These are phyloP conservation scores for Phytophthora hibernalis DNA, from an alignment of 352 stramenopile genomes.

Conservation along the genomic window DNA sequence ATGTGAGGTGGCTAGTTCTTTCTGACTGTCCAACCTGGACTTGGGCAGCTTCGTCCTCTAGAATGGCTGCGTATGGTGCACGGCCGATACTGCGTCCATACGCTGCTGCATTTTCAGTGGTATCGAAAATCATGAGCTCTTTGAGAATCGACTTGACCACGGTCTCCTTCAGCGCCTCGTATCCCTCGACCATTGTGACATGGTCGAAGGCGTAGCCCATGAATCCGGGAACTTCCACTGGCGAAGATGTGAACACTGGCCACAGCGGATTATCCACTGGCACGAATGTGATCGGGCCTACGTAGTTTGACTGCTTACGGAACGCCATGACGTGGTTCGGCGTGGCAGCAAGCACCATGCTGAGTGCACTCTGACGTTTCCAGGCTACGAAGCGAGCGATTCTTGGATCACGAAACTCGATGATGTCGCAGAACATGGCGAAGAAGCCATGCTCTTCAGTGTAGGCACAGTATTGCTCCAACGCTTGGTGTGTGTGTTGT, in stretches of 20 bases:
- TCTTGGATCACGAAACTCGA: constrained; percentile 65
- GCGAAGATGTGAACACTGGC: constrained; percentile 58
- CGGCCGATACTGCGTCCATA: constrained; percentile 52
- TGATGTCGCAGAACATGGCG: constrained; percentile 81
- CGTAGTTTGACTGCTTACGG: constrained; percentile 53
- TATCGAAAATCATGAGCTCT: constrained; percentile 80
- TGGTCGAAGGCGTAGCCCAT: constrained; percentile 82
- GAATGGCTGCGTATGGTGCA: constrained; percentile 50
- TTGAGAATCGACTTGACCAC: constrained; percentile 81
- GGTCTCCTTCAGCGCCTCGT: constrained; percentile 65
- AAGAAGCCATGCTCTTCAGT: constrained; percentile 73
- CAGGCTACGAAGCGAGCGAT: constrained; percentile 65
- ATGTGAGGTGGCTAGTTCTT: constrained; percentile 48
- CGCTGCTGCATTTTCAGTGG: constrained; percentile 47
- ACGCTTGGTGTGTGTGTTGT: constrained; percentile 38
- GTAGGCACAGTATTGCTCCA: constrained; percentile 62
- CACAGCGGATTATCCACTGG: constrained; percentile 75
- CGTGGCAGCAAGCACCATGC: constrained; percentile 67
- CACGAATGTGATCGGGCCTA: constrained; percentile 71
- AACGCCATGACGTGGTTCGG: constrained; percentile 70
- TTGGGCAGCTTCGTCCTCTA: constrained; percentile 39
- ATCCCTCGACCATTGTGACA: constrained; percentile 59
- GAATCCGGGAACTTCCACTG: constrained; percentile 53
- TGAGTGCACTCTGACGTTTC: constrained; percentile 64
- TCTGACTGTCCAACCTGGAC: constrained; percentile 18